Evolutionary conservation across 257 asterid genomes (phyloP).

Genomic region (Solanum tacnaense): DNA sequence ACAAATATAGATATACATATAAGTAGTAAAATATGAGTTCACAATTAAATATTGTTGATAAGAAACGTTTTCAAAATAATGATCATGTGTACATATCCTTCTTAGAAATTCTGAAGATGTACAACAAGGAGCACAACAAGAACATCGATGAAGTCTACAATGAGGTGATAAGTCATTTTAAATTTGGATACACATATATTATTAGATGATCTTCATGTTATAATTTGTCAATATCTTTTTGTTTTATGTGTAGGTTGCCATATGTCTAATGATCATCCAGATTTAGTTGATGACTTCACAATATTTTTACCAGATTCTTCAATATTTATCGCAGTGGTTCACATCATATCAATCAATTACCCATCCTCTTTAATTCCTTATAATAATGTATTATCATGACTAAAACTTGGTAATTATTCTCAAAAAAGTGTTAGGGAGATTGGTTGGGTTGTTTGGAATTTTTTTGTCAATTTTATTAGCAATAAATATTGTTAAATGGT

Average conservation of each 20-base stretch:
- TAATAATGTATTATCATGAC: neutral
- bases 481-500: neutral
- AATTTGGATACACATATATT: neutral
- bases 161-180: slow-evolving; percentile 31
- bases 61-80: slow-evolving; percentile 53
- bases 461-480: neutral
- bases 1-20: neutral
- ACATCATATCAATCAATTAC: slow-evolving; percentile 5
- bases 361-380: neutral
- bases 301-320: slow-evolving; percentile 76
- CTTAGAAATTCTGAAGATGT: slow-evolving; percentile 87
- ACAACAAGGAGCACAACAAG: slow-evolving; percentile 81
- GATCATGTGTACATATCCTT: slow-evolving; percentile 80
- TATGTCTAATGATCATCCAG: slow-evolving; percentile 61
- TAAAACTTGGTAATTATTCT: neutral
- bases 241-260: slow-evolving; percentile 48
- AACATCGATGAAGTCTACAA: slow-evolving; percentile 76
- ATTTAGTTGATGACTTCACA: slow-evolving; percentile 76
- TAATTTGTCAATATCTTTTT: neutral
- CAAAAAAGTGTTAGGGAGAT: neutral
- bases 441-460: neutral
- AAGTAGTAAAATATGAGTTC: neutral
- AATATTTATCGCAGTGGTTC: slow-evolving; percentile 23
- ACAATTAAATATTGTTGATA: neutral
- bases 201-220: neutral